Evolutionary conservation across 2,329 filamentous ascomycete genomes (phyloP).

Genomic region (Aspergillus fructus): DNA sequence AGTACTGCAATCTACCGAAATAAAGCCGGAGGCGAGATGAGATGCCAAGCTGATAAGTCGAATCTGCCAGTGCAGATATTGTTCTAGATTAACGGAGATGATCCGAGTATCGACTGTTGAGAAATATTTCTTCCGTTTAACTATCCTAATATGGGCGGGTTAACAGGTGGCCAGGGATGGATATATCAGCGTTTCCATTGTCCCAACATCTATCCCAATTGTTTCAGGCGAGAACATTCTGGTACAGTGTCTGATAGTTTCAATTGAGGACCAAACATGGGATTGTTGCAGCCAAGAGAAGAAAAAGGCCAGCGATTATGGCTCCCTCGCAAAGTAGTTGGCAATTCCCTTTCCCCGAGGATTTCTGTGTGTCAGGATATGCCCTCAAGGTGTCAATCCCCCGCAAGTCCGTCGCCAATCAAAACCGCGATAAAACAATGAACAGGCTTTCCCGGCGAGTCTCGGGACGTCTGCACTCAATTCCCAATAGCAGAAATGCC

Average conservation of each 20-base stretch:
- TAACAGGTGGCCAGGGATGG: not conserved
- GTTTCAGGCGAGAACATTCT: not conserved
- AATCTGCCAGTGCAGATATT: not conserved
- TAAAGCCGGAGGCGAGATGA: not conserved
- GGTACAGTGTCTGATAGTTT: not conserved
- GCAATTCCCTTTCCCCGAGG: not conserved
- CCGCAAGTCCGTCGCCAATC: not conserved
- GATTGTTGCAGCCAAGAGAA: not conserved
- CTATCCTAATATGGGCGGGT: not conserved
- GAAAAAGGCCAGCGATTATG: constrained; percentile 1
- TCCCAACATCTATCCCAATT: not conserved
- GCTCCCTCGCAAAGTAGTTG: not conserved
- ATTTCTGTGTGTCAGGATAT: not conserved
- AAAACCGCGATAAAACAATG: not conserved
- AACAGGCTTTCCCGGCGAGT: not conserved
- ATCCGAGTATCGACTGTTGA: not conserved
- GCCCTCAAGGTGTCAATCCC: not conserved
- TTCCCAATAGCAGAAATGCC: too few relatives aligned
- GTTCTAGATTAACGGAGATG: not conserved
- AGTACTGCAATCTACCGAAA: constrained; percentile 1
- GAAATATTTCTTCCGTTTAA: not conserved
- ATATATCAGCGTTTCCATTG: not conserved
- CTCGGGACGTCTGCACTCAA: not conserved
- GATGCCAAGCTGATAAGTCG: not conserved
- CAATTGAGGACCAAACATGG: not conserved